Percentiles rank a stretch among this genome's conserved stretches.
These are phyloP conservation scores for Martensiomyces pterosporus DNA, from an alignment of 192 early-diverging fungal species.

Conservation along the genomic window DNA sequence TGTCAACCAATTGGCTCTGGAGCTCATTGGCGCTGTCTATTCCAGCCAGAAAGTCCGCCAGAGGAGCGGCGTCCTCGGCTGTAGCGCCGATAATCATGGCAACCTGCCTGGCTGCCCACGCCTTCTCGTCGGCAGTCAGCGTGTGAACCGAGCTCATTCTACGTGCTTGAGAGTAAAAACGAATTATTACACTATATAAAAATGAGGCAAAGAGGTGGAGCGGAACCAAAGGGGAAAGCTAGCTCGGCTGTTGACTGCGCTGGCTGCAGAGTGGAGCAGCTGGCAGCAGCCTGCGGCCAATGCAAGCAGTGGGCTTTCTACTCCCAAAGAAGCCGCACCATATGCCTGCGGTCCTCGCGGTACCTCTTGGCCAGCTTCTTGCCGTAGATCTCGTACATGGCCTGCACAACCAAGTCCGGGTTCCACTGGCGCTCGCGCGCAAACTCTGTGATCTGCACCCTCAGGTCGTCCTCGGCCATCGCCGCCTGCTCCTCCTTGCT, in stretches of 20 bases:
- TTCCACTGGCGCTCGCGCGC: constrained; percentile 46
- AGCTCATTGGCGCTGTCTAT: constrained; percentile 33
- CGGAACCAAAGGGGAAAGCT: no score
- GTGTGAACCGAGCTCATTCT: background rate
- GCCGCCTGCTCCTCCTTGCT: constrained; percentile 18
- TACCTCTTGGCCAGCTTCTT: constrained; percentile 45
- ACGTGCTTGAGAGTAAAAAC: background rate
- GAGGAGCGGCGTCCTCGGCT: constrained; percentile 26
- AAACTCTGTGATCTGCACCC: constrained; percentile 39
- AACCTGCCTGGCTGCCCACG: constrained; percentile 37
- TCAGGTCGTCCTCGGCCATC: constrained; percentile 41
- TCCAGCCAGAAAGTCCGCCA: constrained; percentile 31
- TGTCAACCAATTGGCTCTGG: constrained; percentile 40
- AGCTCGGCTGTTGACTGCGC: no score
- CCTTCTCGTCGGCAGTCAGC: constrained; percentile 20
- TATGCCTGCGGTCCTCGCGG: constrained; percentile 39
- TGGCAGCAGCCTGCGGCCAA: background rate
- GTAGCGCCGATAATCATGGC: constrained; percentile 36
- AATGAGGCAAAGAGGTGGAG: constrained; percentile 1
- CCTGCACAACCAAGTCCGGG: constrained; percentile 44
- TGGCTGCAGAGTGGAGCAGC: no score
- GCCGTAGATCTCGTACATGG: constrained; percentile 48
- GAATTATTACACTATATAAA: background rate
- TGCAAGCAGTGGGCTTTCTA: constrained; percentile 1
- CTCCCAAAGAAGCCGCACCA: constrained; percentile 44